Base-by-base conservation (phyloP, 2,329 filamentous ascomycete species). In the Xylaria arbuscula region DNA sequence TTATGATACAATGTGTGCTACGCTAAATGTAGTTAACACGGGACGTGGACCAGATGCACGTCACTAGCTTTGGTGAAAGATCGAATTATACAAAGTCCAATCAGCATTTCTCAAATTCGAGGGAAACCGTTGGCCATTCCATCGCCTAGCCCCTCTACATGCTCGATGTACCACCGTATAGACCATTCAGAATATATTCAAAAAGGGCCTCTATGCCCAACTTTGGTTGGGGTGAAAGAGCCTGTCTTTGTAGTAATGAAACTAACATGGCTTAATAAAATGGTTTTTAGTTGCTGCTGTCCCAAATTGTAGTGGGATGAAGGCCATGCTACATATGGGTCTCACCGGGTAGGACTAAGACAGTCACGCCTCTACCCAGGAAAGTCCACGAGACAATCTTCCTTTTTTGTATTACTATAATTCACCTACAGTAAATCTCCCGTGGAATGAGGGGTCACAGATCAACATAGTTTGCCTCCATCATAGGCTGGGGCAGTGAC, bases 11-110 rank as follows among this genome's bases (percentile, higher is more conserved):
- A 10, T 40, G 40, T 32, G 42, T 48, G 38, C 17, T 40, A 55
- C 55, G 51, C 51, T 34, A 17, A 48, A 55, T 51, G 22, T 61
- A 8, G 47, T 54, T 36, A 34, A 61, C 63, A 69, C 67, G 64
- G 63, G 67, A 69, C 55, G 55, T 53, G 59, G 67, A 57, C 59
- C 15, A 53, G 48, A 69, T 69, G 67, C 67, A 64, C 64, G 64
- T 67, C 67, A 69, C 60, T 53, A 51, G 22, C 40, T 59, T 19
- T 54, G 6, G 42, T 57, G 19, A 59, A 63, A 58, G 62, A 58
- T 66, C 54, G 32, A 57, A 34, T 17, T 53, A 45, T 45, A 48
- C 19, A n/a, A 47, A 51, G 36, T 24, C 60, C 64, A 67, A 64
- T 64, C 60, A 64, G 60, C 55, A 50, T 34, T 47, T 54, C 7